Base-by-base conservation (phyloP, 129 eudicot genomes). In the Erigeron canadensis region DNA sequence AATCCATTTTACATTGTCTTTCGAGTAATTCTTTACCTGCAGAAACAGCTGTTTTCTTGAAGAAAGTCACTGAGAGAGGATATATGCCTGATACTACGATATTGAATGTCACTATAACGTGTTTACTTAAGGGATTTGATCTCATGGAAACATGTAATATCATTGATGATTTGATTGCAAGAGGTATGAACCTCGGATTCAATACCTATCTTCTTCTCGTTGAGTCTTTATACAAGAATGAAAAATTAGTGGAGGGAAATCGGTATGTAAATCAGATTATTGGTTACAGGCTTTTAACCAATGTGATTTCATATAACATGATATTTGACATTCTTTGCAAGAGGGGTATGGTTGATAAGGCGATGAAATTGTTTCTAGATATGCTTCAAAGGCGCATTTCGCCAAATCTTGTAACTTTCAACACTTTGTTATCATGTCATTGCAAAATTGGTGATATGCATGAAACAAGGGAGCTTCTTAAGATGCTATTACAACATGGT, bases 401-500 rank as follows among this genome's bases (percentile, higher is more conserved):
- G 12, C 97, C 97, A 3, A 90, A 89, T 69, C 78, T 94, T 62
- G 93, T 88, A 54, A 87, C 98, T 78, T 87, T 82, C 69, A 90
- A 90, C 71, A 87, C 93, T 71, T 86, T 94, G 6, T 82, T 94
- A 53, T 76, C 85, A 43, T 90, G 90, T 65, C 77, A 76, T 81
- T 82, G 85, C 71, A 94, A 89, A 88, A 84, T 22, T 57, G 88
- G 89, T 16, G 81, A 90, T 71, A 71, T 81, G 64, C 48, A 10
- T 7, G 83, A 76, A 77, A 83, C 91, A 19, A 73, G 79, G 2
- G 91, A 94, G 85, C 73, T 94, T 38, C 82, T 94, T 28, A 71
- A 77, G 76, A 94, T 84, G 88, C 86, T 94, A 39, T 53, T 90
- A 39, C 70, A 68, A 40, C 73, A 72, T 23, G 87, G 86, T n/a